Percentiles rank a stretch among this genome's conserved stretches.
Evolutionary conservation across 805 yeast species (phyloP).

Genomic region (Cyberlindnera euphorbiae): DNA sequence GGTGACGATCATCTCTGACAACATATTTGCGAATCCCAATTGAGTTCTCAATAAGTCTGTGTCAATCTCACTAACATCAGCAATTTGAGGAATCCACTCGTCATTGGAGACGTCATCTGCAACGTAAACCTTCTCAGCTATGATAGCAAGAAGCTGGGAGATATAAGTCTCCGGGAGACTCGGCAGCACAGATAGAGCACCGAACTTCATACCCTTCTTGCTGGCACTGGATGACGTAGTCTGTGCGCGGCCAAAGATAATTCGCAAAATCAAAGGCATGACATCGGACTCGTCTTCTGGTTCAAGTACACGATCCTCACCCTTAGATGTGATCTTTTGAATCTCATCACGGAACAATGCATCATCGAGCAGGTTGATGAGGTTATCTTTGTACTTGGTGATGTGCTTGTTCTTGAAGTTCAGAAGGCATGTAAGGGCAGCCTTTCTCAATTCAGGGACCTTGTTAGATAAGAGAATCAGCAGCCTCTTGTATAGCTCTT

Average conservation of each 20-base stretch:
- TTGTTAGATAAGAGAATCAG: constrained; percentile 57
- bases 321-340: constrained; percentile 51
- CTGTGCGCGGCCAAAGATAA: constrained; percentile 84
- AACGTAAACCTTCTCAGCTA: constrained; percentile 49
- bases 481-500: constrained; percentile 48
- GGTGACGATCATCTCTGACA: constrained; percentile 48
- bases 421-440: constrained; percentile 66
- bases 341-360: constrained; percentile 83
- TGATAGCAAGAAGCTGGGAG: constrained; percentile 54
- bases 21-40: constrained; percentile 61
- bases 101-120: constrained; percentile 21
- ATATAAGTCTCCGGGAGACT: constrained; percentile 50
- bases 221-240: constrained; percentile 61
- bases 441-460: constrained; percentile 57
- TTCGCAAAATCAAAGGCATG: constrained; percentile 70
- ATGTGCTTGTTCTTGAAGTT: constrained; percentile 56
- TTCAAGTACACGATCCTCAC: constrained; percentile 52
- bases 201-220: constrained; percentile 66
- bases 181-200: constrained; percentile 61
- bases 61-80: constrained; percentile 25
- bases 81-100: constrained; percentile 4
- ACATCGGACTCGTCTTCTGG: constrained; percentile 52
- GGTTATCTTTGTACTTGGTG: constrained; percentile 65
- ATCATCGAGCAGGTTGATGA: constrained; percentile 75
- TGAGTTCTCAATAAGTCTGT: constrained; percentile 41